A percentile compares a stretch with the other conserved stretches of the same genome.
These are phyloP conservation scores for Lotmaria passim DNA, from an alignment of 208 protist genomes.

Conservation along the genomic window DNA sequence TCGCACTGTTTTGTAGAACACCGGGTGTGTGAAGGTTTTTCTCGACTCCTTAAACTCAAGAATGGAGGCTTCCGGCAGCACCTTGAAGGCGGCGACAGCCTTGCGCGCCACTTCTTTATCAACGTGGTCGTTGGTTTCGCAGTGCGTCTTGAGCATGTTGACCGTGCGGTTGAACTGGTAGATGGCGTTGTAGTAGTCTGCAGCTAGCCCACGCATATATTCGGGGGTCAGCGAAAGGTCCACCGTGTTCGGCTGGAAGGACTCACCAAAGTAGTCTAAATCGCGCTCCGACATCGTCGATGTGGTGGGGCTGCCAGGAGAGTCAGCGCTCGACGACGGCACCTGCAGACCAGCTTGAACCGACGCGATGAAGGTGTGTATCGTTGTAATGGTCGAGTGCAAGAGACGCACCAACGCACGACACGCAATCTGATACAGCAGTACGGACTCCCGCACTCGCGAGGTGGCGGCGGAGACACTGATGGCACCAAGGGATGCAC, in stretches of 20 bases:
- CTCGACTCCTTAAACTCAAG: conserved; percentile 2
- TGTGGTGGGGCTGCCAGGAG: neutral
- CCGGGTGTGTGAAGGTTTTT: neutral
- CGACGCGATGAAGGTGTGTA: conserved; percentile 15
- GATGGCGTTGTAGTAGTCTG: conserved; percentile 26
- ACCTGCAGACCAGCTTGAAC: conserved; percentile 9
- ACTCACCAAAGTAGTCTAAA: neutral
- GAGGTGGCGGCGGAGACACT: neutral
- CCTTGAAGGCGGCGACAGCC: conserved; percentile 13
- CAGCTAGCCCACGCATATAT: neutral
- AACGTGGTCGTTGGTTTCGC: conserved; percentile 6
- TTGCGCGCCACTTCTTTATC: neutral
- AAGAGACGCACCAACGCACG: conserved; percentile 25
- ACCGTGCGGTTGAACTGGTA: conserved; percentile 43
- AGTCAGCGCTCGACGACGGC: neutral
- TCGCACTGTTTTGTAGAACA: neutral
- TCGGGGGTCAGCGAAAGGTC: conserved; percentile 11
- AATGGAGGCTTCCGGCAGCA: conserved; percentile 18
- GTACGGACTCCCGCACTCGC: conserved; percentile 20
- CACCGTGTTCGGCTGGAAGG: neutral
- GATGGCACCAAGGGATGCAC: neutral
- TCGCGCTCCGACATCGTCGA: neutral
- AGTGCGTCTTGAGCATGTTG: conserved; percentile 20
- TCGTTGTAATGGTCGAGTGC: conserved; percentile 6
- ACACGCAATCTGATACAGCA: conserved; percentile 28